phyloP scores from a whole-genome alignment of 805 yeast genomes.

The Wickerhamomyces chambardii region DNA sequence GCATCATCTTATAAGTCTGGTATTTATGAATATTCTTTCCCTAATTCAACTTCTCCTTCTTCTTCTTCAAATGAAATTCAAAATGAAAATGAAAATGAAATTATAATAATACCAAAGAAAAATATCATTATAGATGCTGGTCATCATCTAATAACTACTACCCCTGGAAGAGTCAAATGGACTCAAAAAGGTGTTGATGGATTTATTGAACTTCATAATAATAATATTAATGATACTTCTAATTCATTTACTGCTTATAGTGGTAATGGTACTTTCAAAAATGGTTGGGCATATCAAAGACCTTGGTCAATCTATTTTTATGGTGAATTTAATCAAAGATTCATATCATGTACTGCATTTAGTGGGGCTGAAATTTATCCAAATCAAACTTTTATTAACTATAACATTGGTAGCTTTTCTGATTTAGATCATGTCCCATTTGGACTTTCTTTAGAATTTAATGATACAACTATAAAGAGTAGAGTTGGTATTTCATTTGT shows the following conservation, averaged over 20 bases:
- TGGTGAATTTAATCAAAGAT: slow-evolving; percentile 18
- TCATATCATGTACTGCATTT: slow-evolving; percentile 10
- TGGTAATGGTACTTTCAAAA: slow-evolving; percentile 7
- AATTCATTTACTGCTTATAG: slow-evolving; percentile 11
- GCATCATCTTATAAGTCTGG: slow-evolving; percentile 21
- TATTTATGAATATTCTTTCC: slow-evolving; percentile 16
- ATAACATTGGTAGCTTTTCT: neutral
- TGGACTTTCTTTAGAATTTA: slow-evolving; percentile 19
- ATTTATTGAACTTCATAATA: slow-evolving; percentile 3
- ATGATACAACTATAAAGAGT: neutral
- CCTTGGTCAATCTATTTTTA: slow-evolving; percentile 22
- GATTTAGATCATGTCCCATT: slow-evolving; percentile 9
- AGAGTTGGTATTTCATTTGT: slow-evolving; percentile 23
- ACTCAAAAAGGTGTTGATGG: slow-evolving; percentile 22
- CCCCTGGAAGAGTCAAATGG: slow-evolving; percentile 23
- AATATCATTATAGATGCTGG: slow-evolving; percentile 20
- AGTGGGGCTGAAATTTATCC: neutral
- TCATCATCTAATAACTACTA: slow-evolving; percentile 20
- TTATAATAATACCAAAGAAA: too few species aligned
- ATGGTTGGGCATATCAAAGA: slow-evolving; percentile 19
- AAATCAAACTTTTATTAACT: too few species aligned
- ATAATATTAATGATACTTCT: slow-evolving; percentile 7
- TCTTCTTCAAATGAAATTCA: neutral
- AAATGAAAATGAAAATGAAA: too few species aligned
- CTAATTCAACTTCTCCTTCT: too few species aligned